phyloP scores from a whole-genome alignment of 177 flowering plant species.

The Vitis hybrid region DNA sequence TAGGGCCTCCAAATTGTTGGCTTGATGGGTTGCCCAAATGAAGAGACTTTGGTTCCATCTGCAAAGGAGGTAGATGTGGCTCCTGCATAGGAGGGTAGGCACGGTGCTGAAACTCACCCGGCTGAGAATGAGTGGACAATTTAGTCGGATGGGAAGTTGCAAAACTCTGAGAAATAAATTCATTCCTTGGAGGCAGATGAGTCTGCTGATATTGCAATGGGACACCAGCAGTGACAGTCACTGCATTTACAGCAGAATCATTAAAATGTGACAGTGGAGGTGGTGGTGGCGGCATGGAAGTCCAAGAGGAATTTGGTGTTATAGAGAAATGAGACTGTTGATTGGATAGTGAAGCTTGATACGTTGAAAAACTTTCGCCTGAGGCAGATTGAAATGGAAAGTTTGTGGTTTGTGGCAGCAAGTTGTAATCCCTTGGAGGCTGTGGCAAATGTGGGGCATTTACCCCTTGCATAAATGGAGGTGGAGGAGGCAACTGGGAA shows the following conservation, averaged over 20 bases:
- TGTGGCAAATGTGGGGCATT: slow-evolving; percentile 26
- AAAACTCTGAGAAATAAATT: slow-evolving; percentile 25
- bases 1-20: slow-evolving; percentile 31
- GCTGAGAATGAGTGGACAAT: slow-evolving; percentile 29
- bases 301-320: slow-evolving; percentile 38
- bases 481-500: slow-evolving; percentile 30
- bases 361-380: slow-evolving; percentile 25
- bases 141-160: slow-evolving; percentile 27
- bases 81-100: slow-evolving; percentile 29
- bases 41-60: slow-evolving; percentile 16
- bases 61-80: slow-evolving; percentile 23
- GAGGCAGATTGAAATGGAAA: slow-evolving; percentile 25
- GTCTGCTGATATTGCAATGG: slow-evolving; percentile 41
- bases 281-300: slow-evolving; percentile 26
- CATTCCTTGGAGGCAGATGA: slow-evolving; percentile 33
- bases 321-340: slow-evolving; percentile 28
- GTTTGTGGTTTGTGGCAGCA: slow-evolving; percentile 19
- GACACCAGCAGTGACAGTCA: slow-evolving; percentile 18
- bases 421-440: slow-evolving; percentile 18
- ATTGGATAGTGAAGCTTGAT: slow-evolving; percentile 32
- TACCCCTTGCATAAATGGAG: slow-evolving; percentile 25
- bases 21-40: slow-evolving; percentile 19
- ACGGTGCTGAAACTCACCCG: slow-evolving; percentile 25
- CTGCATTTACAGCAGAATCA: slow-evolving; percentile 15
- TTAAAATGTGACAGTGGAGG: slow-evolving; percentile 26